phyloP scores from a whole-genome alignment of 768 basidiomycete genomes.

The Tulasnella sp. region DNA sequence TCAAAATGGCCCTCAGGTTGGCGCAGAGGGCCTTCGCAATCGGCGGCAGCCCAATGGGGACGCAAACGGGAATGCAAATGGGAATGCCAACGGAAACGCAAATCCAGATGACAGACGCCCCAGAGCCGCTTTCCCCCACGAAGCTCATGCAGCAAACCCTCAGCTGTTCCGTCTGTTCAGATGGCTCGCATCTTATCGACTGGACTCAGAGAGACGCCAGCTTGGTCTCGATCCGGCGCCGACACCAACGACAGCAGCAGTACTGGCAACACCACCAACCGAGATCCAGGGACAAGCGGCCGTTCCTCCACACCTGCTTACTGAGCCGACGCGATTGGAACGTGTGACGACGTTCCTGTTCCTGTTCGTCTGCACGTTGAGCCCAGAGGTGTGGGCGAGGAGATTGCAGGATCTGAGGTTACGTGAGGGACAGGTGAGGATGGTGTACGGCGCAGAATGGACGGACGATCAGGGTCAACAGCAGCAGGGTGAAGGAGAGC shows the following conservation, averaged over 20 bases:
- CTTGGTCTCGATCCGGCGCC: constrained; percentile 1
- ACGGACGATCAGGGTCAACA: neutral
- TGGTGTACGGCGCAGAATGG: constrained; percentile 7
- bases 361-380: neutral
- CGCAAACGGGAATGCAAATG: neutral
- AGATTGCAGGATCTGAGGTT: constrained; percentile 2
- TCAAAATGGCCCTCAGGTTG: neutral
- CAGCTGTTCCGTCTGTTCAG: neutral
- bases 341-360: neutral
- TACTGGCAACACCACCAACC: neutral
- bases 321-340: neutral
- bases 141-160: neutral
- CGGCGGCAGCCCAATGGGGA: neutral
- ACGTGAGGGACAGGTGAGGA: constrained; percentile 6
- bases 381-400: constrained; percentile 12
- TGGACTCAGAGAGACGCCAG: constrained; percentile 2
- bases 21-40: neutral
- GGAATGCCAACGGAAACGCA: neutral
- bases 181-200: neutral
- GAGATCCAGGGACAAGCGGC: constrained; percentile 5
- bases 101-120: too few relatives aligned
- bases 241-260: too few relatives aligned
- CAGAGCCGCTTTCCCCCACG: too few relatives aligned
- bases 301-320: constrained; percentile 7
- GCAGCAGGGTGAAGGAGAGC: neutral